These are phyloP conservation scores for Alternaria sp. DNA, from an alignment of 2,329 filamentous ascomycete genomes.

Conservation along the genomic window DNA sequence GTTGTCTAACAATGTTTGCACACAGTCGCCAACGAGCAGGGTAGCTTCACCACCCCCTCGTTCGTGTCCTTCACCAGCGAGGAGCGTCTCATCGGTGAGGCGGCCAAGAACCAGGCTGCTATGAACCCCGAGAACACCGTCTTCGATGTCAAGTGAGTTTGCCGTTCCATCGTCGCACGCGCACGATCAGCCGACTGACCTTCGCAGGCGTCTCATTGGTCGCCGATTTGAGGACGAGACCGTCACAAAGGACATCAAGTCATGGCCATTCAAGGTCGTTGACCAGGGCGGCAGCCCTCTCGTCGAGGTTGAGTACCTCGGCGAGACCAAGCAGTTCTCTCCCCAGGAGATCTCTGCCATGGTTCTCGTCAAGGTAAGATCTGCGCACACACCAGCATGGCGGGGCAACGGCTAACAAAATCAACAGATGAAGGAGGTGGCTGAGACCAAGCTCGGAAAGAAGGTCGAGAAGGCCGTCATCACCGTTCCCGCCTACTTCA, in stretches of 20 bases:
- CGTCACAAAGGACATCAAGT: conserved; percentile 98
- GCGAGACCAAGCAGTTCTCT: conserved; percentile 93
- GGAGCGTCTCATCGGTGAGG: conserved; percentile 99
- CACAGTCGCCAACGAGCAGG: conserved; percentile 96
- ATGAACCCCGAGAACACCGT: conserved; percentile 99
- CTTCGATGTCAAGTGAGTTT: conserved; percentile 96
- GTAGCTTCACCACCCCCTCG: conserved; percentile 97
- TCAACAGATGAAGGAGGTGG: conserved; percentile 95
- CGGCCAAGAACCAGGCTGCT: conserved; percentile 99
- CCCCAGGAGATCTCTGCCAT: conserved; percentile 99
- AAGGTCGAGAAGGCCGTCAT: conserved; percentile 99
- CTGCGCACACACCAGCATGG: neutral
- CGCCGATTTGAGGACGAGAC: conserved; percentile 92
- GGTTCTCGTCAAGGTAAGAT: conserved; percentile 89
- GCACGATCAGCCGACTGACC: conserved; percentile 36
- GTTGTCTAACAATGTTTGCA: conserved; percentile 29
- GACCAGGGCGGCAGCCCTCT: conserved; percentile 87
- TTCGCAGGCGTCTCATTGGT: conserved; percentile 88
- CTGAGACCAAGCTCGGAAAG: conserved; percentile 97
- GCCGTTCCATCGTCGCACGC: neutral
- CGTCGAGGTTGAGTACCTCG: conserved; percentile 94
- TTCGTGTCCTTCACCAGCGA: conserved; percentile 99
- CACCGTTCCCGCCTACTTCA: conserved; percentile 99
- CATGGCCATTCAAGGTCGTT: conserved; percentile 98
- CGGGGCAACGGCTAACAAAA: conserved; percentile 26